phyloP scores from a whole-genome alignment of 306 rosid species.

The Clitoria ternatea region DNA sequence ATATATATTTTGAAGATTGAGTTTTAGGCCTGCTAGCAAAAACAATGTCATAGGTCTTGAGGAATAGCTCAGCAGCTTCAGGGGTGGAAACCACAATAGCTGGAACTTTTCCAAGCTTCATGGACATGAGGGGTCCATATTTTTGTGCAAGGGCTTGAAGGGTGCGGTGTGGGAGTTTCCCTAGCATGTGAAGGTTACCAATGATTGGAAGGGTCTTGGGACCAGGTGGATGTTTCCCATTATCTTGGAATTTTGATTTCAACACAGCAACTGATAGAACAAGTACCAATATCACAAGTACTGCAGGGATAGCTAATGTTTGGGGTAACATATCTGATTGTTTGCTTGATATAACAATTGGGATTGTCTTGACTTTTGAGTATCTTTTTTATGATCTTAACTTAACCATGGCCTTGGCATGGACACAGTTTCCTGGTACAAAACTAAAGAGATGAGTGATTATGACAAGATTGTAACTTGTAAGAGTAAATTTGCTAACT shows the following conservation, averaged over 20 bases:
- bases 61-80: constrained; percentile 39
- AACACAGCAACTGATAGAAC: background rate
- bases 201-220: constrained; percentile 32
- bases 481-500: too few species aligned
- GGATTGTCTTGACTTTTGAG: too few species aligned
- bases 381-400: too few species aligned
- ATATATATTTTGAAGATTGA: background rate
- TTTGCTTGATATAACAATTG: background rate
- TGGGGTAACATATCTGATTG: background rate
- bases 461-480: too few species aligned
- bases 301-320: background rate
- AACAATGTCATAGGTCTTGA: constrained; percentile 40
- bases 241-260: background rate
- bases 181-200: constrained; percentile 41
- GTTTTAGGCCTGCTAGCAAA: constrained; percentile 15
- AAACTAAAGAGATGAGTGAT: too few species aligned
- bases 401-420: too few species aligned
- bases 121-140: constrained; percentile 43
- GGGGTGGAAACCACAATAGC: constrained; percentile 35
- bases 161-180: constrained; percentile 24
- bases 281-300: background rate
- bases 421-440: too few species aligned
- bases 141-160: constrained; percentile 29
- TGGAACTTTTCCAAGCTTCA: constrained; percentile 28
- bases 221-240: constrained; percentile 33